These are phyloP conservation scores for Martiniozyma abietophila DNA, from an alignment of 805 yeast species.

Conservation along the genomic window DNA sequence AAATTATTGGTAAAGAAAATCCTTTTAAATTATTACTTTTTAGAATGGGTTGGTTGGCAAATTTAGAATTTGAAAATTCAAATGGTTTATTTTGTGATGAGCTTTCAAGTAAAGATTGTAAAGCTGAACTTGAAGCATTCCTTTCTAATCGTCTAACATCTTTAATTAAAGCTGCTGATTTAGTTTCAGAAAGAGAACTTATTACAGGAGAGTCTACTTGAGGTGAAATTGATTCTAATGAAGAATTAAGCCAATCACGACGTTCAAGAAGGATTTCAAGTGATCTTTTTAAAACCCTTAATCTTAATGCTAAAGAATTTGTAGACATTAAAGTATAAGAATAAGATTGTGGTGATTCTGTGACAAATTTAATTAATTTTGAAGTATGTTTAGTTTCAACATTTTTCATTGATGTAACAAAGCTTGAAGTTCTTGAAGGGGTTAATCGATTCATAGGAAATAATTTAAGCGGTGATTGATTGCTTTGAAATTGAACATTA, in stretches of 20 bases:
- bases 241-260: conserved; percentile 35
- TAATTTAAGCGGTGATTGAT: background rate
- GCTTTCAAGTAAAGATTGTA: conserved; percentile 38
- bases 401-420: background rate
- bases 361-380: conserved; percentile 45
- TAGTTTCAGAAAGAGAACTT: background rate
- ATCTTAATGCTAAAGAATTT: conserved; percentile 64
- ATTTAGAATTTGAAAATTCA: no score
- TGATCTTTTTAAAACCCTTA: conserved; percentile 67
- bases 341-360: conserved; percentile 75
- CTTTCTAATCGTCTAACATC: conserved; percentile 27
- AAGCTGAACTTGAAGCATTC: conserved; percentile 38
- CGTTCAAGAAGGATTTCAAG: conserved; percentile 62
- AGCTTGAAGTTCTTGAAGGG: conserved; percentile 1
- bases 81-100: no score
- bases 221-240: conserved; percentile 11
- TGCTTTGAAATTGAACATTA: background rate
- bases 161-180: background rate
- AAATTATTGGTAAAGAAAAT: no score
- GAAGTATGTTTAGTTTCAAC: conserved; percentile 1
- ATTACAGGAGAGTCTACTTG: conserved; percentile 3
- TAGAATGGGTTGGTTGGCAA: no score
- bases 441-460: conserved; percentile 5
- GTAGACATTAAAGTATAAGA: conserved; percentile 80
- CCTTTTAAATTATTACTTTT: no score